phyloP scores from a whole-genome alignment of 495 filamentous ascomycete genomes.

The Penicillium mononematosum region DNA sequence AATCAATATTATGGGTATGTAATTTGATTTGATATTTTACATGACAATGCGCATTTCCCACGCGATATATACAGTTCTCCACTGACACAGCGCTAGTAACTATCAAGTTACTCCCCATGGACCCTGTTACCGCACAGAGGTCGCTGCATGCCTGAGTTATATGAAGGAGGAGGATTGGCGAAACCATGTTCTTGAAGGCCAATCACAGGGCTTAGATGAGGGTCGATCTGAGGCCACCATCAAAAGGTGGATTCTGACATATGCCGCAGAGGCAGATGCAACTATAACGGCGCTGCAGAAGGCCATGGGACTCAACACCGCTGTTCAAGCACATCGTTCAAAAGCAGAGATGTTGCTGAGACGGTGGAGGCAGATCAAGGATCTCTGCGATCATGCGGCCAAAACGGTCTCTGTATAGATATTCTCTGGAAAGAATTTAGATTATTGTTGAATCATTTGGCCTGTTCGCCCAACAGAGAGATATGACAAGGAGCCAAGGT shows the following conservation, averaged over 20 bases:
- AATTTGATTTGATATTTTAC: constrained; percentile 10
- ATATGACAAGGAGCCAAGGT: background rate
- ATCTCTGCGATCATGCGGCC: constrained; percentile 37
- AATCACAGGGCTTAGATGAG: constrained; percentile 33
- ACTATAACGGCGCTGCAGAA: constrained; percentile 34
- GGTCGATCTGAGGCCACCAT: constrained; percentile 37
- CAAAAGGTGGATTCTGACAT: constrained; percentile 39
- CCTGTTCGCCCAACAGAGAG: background rate
- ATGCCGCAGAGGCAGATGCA: constrained; percentile 37
- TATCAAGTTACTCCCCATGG: constrained; percentile 61
- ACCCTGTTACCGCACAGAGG: constrained; percentile 70
- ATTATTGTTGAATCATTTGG: constrained; percentile 5
- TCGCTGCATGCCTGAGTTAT: constrained; percentile 58
- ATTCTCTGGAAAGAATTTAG: background rate
- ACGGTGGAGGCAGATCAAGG: constrained; percentile 54
- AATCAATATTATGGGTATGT: constrained; percentile 61
- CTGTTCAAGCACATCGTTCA: constrained; percentile 20
- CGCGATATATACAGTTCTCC: constrained; percentile 9
- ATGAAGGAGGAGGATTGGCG: constrained; percentile 48
- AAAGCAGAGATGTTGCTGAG: constrained; percentile 41
- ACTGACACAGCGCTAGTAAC: constrained; percentile 39
- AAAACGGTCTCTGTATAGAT: constrained; percentile 23
- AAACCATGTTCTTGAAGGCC: constrained; percentile 44
- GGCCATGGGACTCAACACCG: constrained; percentile 27
- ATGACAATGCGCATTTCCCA: constrained; percentile 4